phyloP scores from a whole-genome alignment of 2,329 filamentous ascomycete genomes.

The Ascosphaera apis region DNA sequence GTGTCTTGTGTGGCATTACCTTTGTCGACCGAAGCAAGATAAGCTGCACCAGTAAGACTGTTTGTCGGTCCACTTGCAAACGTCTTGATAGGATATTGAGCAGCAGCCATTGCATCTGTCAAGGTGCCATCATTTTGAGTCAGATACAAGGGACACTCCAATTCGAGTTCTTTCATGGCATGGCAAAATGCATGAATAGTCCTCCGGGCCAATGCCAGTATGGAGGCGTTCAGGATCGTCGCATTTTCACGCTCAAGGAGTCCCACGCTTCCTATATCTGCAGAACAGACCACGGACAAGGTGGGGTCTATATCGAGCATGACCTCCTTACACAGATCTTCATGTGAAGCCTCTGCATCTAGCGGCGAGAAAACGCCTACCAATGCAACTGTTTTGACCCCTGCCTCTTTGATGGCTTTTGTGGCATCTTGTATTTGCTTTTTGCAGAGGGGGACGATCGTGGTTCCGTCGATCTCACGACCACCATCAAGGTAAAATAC shows the following conservation, averaged over 20 bases:
- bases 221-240: constrained; percentile 39
- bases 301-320: constrained; percentile 16
- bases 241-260: constrained; percentile 39
- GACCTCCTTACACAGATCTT: constrained; percentile 17
- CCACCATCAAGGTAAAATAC: constrained; percentile 22
- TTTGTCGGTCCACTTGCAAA: constrained; percentile 43
- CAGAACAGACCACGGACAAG: constrained; percentile 21
- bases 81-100: constrained; percentile 34
- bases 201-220: constrained; percentile 32
- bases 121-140: constrained; percentile 43
- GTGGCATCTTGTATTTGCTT: constrained; percentile 16
- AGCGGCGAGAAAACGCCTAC: constrained; percentile 26
- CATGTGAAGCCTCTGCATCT: constrained; percentile 20
- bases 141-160: constrained; percentile 34
- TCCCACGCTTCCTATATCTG: constrained; percentile 23
- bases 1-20: constrained; percentile 8
- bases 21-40: constrained; percentile 20
- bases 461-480: constrained; percentile 26
- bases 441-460: constrained; percentile 18
- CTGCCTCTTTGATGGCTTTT: constrained; percentile 13
- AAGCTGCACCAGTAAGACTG: constrained; percentile 39
- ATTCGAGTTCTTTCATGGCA: constrained; percentile 26
- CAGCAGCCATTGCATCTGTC: constrained; percentile 29
- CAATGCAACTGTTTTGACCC: constrained; percentile 19
- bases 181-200: constrained; percentile 34